Evolutionary conservation across 306 rosid genomes (phyloP).

Genomic region (Comarum palustre): DNA sequence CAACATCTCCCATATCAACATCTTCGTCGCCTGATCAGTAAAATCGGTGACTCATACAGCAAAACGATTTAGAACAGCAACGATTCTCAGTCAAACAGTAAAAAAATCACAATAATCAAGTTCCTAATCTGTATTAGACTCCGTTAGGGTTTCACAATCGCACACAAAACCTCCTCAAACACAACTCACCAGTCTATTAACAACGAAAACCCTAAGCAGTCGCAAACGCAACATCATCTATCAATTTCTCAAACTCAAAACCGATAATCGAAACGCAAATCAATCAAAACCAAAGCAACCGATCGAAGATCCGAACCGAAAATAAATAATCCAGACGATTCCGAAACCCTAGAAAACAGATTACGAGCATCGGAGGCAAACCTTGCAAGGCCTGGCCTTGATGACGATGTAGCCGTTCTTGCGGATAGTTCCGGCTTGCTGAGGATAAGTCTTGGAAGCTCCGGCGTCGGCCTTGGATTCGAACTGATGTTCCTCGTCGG

Average conservation of each 20-base stretch:
- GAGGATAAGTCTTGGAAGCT: slow-evolving; percentile 66
- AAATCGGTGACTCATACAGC: not conserved
- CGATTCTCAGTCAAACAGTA: not conserved
- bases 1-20: not conserved
- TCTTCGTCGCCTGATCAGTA: not conserved
- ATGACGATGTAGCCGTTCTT: slow-evolving; percentile 68
- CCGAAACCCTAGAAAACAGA: not conserved
- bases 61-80: not conserved
- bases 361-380: not conserved
- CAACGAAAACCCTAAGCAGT: not conserved
- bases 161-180: not conserved
- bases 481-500: slow-evolving; percentile 73
- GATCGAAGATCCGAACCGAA: not conserved
- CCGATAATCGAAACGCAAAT: not conserved
- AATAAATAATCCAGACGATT: slow-evolving; percentile 3
- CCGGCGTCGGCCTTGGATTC: slow-evolving; percentile 68
- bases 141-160: not conserved
- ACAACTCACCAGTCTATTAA: not conserved
- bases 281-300: not conserved
- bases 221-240: not conserved
- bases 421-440: slow-evolving; percentile 70
- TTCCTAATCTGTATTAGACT: not conserved
- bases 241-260: not conserved
- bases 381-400: slow-evolving; percentile 73
- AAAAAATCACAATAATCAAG: not conserved